These are phyloP conservation scores for Prunus kanzakura DNA, from an alignment of 306 rosid genomes.

Conservation along the genomic window DNA sequence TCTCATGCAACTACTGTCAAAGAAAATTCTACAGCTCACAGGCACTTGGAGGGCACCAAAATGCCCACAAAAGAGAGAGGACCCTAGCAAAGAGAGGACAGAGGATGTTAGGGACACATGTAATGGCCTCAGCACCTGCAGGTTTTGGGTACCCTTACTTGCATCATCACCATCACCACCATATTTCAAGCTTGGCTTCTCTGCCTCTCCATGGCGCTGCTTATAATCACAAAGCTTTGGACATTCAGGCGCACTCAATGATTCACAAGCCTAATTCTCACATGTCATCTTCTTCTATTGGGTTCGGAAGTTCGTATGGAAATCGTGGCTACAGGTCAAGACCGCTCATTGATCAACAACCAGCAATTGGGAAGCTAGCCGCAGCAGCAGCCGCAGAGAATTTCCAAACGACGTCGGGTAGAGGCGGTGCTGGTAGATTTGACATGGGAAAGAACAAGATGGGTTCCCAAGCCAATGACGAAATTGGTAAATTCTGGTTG, in stretches of 20 bases:
- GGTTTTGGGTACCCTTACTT: conserved; percentile 44
- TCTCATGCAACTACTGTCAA: conserved; percentile 74
- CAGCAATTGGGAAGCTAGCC: conserved; percentile 41
- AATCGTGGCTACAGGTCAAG: conserved; percentile 30
- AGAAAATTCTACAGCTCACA: conserved; percentile 80
- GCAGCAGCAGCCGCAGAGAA: conserved; percentile 1
- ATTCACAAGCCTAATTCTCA: conserved; percentile 45
- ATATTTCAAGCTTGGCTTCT: conserved; percentile 39
- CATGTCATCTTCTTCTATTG: background rate
- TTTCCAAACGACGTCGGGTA: conserved; percentile 31
- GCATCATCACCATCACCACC: conserved; percentile 22
- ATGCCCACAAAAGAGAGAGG: conserved; percentile 84
- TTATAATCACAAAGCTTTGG: conserved; percentile 33
- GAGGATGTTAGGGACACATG: conserved; percentile 36
- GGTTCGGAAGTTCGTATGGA: conserved; percentile 25
- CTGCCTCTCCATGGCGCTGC: conserved; percentile 45
- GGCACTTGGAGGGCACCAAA: conserved; percentile 91
- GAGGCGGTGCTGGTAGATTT: conserved; percentile 24
- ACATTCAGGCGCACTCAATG: conserved; percentile 52
- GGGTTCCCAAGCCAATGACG: conserved; percentile 13
- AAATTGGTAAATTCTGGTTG: conserved; percentile 32
- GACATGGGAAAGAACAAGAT: conserved; percentile 1
- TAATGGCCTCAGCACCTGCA: conserved; percentile 40
- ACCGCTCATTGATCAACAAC: conserved; percentile 43
- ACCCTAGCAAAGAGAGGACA: conserved; percentile 66